Evolutionary conservation across 2,329 filamentous ascomycete species (phyloP).

Genomic region (Blastomyces parvus): DNA sequence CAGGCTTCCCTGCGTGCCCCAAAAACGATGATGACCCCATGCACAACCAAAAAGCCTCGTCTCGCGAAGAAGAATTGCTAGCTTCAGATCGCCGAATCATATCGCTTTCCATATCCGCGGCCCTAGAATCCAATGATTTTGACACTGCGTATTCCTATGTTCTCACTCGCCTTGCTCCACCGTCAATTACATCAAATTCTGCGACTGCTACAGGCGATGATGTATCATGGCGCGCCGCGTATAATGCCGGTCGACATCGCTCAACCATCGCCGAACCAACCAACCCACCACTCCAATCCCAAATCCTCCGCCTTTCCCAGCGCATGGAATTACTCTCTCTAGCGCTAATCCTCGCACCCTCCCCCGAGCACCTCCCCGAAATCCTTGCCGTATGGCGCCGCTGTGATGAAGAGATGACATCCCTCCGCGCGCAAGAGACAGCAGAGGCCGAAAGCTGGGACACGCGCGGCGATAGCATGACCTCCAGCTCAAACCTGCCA

Average conservation of each 20-base stretch:
- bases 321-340: slow-evolving; percentile 56
- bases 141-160: slow-evolving; percentile 60
- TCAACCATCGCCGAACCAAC: slow-evolving; percentile 23
- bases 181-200: slow-evolving; percentile 26
- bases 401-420: slow-evolving; percentile 51
- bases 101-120: slow-evolving; percentile 38
- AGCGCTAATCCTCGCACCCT: slow-evolving; percentile 51
- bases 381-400: slow-evolving; percentile 54
- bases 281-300: slow-evolving; percentile 28
- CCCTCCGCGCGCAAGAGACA: slow-evolving; percentile 45
- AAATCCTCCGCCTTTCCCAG: slow-evolving; percentile 50
- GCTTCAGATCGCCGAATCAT: slow-evolving; percentile 40
- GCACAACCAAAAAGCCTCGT: slow-evolving; percentile 9
- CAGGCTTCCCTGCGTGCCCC: slow-evolving; percentile 29
- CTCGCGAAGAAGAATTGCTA: slow-evolving; percentile 22
- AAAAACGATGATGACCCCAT: slow-evolving; percentile 18
- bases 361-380: slow-evolving; percentile 47
- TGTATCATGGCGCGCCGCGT: slow-evolving; percentile 55
- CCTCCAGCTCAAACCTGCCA: slow-evolving; percentile 26
- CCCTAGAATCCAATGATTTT: slow-evolving; percentile 37
- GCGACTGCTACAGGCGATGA: slow-evolving; percentile 37
- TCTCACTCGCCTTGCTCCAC: slow-evolving; percentile 45
- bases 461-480: slow-evolving; percentile 40
- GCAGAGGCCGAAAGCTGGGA: slow-evolving; percentile 51
- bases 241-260: slow-evolving; percentile 51